Conservation (phyloP, 2,329 filamentous ascomycete genomes). For the Escovopsis weberi region DNA sequence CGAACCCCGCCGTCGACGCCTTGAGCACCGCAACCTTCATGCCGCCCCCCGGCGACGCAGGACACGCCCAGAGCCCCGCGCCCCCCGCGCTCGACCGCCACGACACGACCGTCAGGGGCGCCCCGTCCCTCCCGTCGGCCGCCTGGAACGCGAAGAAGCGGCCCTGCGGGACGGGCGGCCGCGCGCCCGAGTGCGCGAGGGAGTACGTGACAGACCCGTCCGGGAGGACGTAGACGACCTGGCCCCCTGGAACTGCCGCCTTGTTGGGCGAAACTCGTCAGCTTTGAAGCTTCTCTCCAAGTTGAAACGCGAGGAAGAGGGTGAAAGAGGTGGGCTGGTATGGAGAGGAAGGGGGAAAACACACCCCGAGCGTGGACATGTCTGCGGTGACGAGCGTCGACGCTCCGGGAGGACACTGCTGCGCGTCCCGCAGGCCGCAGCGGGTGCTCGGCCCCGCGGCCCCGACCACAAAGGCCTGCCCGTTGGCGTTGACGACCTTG, state of each 20-base stretch:
- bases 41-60: not conserved
- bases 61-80: conserved; percentile 16
- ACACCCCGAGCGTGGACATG: conserved; percentile 16
- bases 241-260: conserved; percentile 47
- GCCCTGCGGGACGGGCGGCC: conserved; percentile 36
- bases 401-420: conserved; percentile 13
- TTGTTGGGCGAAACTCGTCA: conserved; percentile 4
- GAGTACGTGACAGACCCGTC: conserved; percentile 42
- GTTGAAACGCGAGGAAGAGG: too few relatives aligned
- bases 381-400: conserved; percentile 14
- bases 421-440: conserved; percentile 9
- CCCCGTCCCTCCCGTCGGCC: conserved; percentile 10
- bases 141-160: conserved; percentile 28
- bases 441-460: conserved; percentile 12
- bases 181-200: conserved; percentile 34
- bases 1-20: conserved; percentile 12
- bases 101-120: conserved; percentile 10
- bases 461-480: conserved; percentile 15
- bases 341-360: too few relatives aligned
- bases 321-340: too few relatives aligned
- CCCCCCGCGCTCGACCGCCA: conserved; percentile 11
- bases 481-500: conserved; percentile 14
- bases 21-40: conserved; percentile 11
- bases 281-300: not conserved
- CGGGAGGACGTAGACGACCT: conserved; percentile 42